Evolutionary conservation across 2,329 filamentous ascomycete genomes (phyloP).

Genomic region (Fusarium sp.): DNA sequence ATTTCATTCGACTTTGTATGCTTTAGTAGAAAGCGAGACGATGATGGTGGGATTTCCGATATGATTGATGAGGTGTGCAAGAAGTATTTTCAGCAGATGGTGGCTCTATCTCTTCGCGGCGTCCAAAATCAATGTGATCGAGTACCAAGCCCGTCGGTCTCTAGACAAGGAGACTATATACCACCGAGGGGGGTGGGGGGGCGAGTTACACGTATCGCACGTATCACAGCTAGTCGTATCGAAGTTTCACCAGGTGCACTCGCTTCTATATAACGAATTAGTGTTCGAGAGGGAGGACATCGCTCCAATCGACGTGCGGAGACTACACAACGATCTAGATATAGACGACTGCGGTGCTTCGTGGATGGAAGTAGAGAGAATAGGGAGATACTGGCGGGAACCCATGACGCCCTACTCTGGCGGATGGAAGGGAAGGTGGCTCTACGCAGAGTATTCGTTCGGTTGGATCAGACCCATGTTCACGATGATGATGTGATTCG

Average conservation of each 20-base stretch:
- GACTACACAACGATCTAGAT: slow-evolving; percentile 5
- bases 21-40: background rate
- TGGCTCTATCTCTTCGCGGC: background rate
- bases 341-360: background rate
- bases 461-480: too few relatives aligned
- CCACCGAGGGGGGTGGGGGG: too few relatives aligned
- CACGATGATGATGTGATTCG: too few relatives aligned
- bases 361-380: background rate
- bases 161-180: background rate
- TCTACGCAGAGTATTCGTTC: background rate
- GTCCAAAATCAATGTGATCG: background rate
- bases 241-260: background rate
- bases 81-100: background rate
- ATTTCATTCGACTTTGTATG: background rate
- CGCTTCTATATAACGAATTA: background rate
- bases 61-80: background rate
- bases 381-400: background rate
- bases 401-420: background rate
- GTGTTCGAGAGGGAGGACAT: background rate
- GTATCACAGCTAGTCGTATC: background rate
- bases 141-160: background rate
- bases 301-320: background rate
- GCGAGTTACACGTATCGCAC: background rate
- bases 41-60: background rate
- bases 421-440: background rate